Conservation (phyloP, 257 asterid species). For the Petunia secreta region DNA sequence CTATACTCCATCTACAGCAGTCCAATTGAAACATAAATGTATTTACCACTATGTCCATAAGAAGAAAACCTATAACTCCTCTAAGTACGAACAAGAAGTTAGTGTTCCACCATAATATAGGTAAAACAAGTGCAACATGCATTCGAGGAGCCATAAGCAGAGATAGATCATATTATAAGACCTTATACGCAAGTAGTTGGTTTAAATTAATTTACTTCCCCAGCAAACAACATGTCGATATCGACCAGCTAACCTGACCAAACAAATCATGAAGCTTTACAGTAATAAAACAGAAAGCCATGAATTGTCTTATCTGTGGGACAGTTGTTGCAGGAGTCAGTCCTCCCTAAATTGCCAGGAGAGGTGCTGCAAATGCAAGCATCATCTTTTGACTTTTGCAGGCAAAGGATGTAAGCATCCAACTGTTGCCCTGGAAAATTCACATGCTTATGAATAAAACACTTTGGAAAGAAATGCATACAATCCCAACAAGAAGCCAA, state of each 20-base stretch:
- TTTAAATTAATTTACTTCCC: background rate
- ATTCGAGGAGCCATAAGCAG: background rate
- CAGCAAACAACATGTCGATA: constrained; percentile 13
- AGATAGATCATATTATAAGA: background rate
- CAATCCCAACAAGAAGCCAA: constrained; percentile 9
- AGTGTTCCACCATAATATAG: background rate
- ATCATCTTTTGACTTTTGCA: constrained; percentile 36
- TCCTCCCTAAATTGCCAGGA: constrained; percentile 26
- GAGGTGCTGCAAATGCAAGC: constrained; percentile 29
- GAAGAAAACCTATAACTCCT: background rate
- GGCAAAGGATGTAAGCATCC: constrained; percentile 38
- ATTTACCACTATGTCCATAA: background rate
- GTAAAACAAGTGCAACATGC: background rate
- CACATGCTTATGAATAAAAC: constrained; percentile 26
- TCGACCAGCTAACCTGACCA: background rate
- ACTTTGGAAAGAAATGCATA: constrained; percentile 25
- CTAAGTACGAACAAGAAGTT: background rate
- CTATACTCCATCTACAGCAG: background rate
- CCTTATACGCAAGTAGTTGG: background rate
- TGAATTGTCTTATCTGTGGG: constrained; percentile 20
- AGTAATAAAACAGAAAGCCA: constrained; percentile 18
- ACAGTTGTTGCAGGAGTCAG: constrained; percentile 21
- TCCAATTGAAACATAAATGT: background rate
- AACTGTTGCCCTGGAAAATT: constrained; percentile 37
- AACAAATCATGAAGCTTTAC: constrained; percentile 24